Evolutionary conservation across 768 basidiomycete genomes (phyloP).

Genomic region (Boletellus sp.): DNA sequence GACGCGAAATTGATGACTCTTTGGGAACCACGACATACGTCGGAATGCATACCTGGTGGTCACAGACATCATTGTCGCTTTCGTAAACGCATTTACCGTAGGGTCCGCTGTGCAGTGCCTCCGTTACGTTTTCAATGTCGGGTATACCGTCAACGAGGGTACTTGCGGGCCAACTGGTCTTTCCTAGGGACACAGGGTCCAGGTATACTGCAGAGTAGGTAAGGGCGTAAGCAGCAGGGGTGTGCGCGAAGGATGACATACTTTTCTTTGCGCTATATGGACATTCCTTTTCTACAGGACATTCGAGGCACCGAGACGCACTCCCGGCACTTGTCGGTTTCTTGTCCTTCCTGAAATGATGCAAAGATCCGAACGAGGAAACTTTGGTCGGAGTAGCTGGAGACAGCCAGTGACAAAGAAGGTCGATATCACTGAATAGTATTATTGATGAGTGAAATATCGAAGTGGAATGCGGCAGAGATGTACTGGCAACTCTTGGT

Average conservation of each 20-base stretch:
- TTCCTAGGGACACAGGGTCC: constrained; percentile 55
- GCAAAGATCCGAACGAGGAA: constrained; percentile 83
- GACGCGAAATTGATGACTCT: not conserved
- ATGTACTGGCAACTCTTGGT: constrained; percentile 88
- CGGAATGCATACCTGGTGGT: constrained; percentile 57
- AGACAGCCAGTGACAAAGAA: constrained; percentile 73
- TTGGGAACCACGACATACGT: not conserved
- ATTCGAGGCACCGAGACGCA: constrained; percentile 74
- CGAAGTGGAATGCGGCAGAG: not conserved
- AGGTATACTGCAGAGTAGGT: constrained; percentile 61
- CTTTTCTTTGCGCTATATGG: constrained; percentile 87
- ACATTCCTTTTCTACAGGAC: constrained; percentile 67
- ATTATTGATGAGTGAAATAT: constrained; percentile 2
- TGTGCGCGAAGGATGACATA: constrained; percentile 28
- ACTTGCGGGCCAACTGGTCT: constrained; percentile 57
- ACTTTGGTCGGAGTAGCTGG: constrained; percentile 63
- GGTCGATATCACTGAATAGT: constrained; percentile 70
- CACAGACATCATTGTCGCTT: constrained; percentile 80
- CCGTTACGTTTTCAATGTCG: constrained; percentile 81
- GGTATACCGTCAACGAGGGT: constrained; percentile 76
- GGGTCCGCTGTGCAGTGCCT: constrained; percentile 63
- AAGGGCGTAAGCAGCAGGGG: not conserved
- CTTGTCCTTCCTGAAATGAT: constrained; percentile 69
- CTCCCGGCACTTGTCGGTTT: constrained; percentile 69
- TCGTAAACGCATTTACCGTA: constrained; percentile 88